These are phyloP conservation scores for Amanita inopinata DNA, from an alignment of 768 basidiomycete species.

Conservation along the genomic window DNA sequence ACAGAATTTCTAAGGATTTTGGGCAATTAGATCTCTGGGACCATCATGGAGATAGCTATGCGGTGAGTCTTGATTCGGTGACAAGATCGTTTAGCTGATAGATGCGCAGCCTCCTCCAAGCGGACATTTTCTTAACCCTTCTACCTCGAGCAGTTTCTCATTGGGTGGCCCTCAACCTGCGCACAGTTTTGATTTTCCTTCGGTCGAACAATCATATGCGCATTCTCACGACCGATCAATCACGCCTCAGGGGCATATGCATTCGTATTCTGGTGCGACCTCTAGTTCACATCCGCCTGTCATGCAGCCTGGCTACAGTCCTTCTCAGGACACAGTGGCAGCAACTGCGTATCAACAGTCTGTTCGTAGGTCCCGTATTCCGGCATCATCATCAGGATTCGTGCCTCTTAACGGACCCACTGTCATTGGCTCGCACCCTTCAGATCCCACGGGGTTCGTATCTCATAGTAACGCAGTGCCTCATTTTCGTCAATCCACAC, in stretches of 20 bases:
- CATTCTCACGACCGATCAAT: constrained; percentile 31
- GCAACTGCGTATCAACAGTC: constrained; percentile 27
- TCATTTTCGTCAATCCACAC: constrained; percentile 29
- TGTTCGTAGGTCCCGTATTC: constrained; percentile 48
- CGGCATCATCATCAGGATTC: constrained; percentile 61
- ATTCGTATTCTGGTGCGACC: background rate
- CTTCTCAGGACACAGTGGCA: constrained; percentile 24
- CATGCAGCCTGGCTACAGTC: constrained; percentile 20
- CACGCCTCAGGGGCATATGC: constrained; percentile 25
- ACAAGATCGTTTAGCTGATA: constrained; percentile 3
- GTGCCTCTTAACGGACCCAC: constrained; percentile 40
- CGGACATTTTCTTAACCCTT: constrained; percentile 25
- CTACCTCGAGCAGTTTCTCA: constrained; percentile 23
- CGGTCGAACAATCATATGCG: constrained; percentile 20
- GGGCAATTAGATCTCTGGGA: constrained; percentile 52
- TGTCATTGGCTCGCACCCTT: constrained; percentile 25
- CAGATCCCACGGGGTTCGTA: constrained; percentile 26
- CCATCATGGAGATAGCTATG: constrained; percentile 45
- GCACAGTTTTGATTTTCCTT: constrained; percentile 31
- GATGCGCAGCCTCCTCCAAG: constrained; percentile 8
- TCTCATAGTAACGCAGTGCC: constrained; percentile 32
- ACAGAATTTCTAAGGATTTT: constrained; percentile 53
- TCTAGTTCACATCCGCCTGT: constrained; percentile 14
- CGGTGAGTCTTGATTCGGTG: constrained; percentile 31
- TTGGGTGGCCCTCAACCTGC: constrained; percentile 24